phyloP scores from a whole-genome alignment of 208 protist species.

The Acanthamoeba divionensis region DNA sequence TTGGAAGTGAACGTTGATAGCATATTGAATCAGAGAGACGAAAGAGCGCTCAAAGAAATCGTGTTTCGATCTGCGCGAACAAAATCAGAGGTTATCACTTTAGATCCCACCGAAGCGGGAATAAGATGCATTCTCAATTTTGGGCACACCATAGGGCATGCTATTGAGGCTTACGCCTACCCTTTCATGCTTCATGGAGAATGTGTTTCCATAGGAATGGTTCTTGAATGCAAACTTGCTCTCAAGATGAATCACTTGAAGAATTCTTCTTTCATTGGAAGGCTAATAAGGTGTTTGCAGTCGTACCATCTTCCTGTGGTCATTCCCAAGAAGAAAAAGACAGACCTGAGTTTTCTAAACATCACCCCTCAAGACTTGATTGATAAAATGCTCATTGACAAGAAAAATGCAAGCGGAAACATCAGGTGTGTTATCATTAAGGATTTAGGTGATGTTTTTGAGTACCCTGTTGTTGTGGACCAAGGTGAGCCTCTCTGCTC shows the following conservation, averaged over 20 bases:
- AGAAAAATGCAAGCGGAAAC: conserved; percentile 77
- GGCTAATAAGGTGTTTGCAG: conserved; percentile 34
- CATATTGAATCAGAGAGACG: conserved; percentile 53
- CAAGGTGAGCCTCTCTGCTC: background rate
- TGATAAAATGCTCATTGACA: conserved; percentile 79
- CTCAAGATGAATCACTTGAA: no score
- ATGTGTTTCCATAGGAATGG: conserved; percentile 80
- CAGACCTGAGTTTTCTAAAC: background rate
- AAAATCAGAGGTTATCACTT: conserved; percentile 74
- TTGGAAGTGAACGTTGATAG: conserved; percentile 63
- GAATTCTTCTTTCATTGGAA: conserved; percentile 12
- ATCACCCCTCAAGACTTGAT: conserved; percentile 65
- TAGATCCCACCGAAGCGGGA: conserved; percentile 59
- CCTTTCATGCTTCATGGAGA: conserved; percentile 78
- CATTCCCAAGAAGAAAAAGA: conserved; percentile 14
- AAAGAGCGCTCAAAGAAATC: conserved; percentile 59
- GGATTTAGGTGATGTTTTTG: conserved; percentile 65
- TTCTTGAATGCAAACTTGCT: conserved; percentile 60
- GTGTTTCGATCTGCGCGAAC: conserved; percentile 55
- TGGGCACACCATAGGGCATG: conserved; percentile 84
- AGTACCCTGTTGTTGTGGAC: conserved; percentile 43
- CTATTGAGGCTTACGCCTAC: conserved; percentile 75
- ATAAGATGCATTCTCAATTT: conserved; percentile 74
- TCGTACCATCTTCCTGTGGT: conserved; percentile 23
- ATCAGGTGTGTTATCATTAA: conserved; percentile 69